Percentiles rank a stretch among this genome's conserved stretches.
Evolutionary conservation across 176 grass and related monocot genomes (phyloP).

Genomic region (Musa acuminata): DNA sequence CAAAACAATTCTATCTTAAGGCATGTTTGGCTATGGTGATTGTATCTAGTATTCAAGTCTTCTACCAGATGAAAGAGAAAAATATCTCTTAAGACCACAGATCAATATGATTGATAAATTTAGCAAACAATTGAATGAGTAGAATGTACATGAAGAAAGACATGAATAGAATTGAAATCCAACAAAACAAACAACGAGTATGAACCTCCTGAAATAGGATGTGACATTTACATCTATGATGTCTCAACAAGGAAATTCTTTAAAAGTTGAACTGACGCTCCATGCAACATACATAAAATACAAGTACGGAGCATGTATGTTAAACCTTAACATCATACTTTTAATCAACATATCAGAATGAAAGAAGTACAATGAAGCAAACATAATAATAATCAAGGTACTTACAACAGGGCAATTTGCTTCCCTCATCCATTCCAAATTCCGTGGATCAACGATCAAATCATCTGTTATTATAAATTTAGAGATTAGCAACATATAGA

Average conservation of each 20-base stretch:
- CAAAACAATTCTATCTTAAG: too few species aligned
- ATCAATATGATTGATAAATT: too few species aligned
- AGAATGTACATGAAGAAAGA: too few species aligned
- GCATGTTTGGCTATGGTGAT: too few species aligned
- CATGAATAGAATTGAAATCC: too few species aligned
- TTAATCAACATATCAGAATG: neutral
- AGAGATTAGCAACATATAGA: slow-evolving; percentile 12
- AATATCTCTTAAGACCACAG: too few species aligned
- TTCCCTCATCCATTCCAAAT: slow-evolving; percentile 94
- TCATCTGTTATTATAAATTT: slow-evolving; percentile 48
- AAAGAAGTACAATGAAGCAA: slow-evolving; percentile 21
- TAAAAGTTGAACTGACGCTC: neutral
- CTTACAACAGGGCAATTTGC: slow-evolving; percentile 91
- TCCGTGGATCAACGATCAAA: slow-evolving; percentile 94
- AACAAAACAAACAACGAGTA: too few species aligned
- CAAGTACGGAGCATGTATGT: neutral
- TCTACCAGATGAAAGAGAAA: too few species aligned
- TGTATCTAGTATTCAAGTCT: too few species aligned
- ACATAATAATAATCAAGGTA: slow-evolving; percentile 22
- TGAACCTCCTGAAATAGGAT: too few species aligned
- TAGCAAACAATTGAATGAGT: too few species aligned
- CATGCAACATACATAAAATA: neutral
- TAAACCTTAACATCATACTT: neutral
- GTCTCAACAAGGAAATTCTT: neutral
- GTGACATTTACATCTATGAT: neutral